These are phyloP conservation scores for Gillenia trifoliata DNA, from an alignment of 306 rosid species.

Conservation along the genomic window DNA sequence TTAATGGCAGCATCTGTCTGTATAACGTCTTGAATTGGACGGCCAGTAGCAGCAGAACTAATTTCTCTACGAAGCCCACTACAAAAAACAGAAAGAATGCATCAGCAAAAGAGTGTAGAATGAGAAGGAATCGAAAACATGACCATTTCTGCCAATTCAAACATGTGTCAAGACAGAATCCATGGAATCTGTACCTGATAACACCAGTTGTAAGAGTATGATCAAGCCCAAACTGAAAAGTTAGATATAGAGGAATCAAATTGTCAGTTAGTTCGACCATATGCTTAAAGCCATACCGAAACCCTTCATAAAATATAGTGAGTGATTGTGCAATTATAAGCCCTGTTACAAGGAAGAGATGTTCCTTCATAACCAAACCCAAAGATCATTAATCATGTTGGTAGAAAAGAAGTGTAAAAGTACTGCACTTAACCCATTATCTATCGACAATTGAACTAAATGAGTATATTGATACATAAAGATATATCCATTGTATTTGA, in stretches of 20 bases:
- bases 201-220: constrained; percentile 96
- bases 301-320: background rate
- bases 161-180: background rate
- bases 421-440: background rate
- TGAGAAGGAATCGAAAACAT: background rate
- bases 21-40: constrained; percentile 98
- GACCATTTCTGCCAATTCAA: background rate
- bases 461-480: background rate
- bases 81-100: constrained; percentile 14
- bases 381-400: background rate
- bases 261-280: constrained; percentile 10
- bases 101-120: constrained; percentile 4
- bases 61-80: constrained; percentile 99
- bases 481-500: background rate
- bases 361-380: too few relatives aligned
- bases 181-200: constrained; percentile 56
- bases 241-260: constrained; percentile 10
- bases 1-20: constrained; percentile 99
- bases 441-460: background rate
- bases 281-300: background rate
- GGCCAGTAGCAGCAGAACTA: constrained; percentile 98
- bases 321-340: background rate
- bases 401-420: background rate
- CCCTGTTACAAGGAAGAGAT: too few relatives aligned
- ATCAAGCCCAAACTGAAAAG: constrained; percentile 94